Base-by-base conservation (phyloP, 169 alveolate genomes). In the Neospora caninum region DNA sequence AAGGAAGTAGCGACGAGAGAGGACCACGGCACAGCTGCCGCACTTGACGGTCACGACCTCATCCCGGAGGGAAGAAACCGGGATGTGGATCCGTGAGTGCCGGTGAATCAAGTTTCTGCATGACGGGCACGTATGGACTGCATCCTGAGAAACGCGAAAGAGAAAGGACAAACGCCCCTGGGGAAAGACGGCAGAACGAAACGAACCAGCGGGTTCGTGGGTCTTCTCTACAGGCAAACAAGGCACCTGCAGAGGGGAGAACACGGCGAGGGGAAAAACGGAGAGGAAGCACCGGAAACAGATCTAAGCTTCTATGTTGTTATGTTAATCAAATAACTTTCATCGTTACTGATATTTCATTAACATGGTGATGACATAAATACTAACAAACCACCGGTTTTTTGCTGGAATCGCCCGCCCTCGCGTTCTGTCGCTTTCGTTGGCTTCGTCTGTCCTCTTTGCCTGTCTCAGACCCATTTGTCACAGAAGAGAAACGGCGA, bases 1-100 rank as follows among this genome's bases (percentile, higher is more conserved):
- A 18, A 91, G 70, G 29, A 91, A 54, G 39, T 91, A 91, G 10
- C 91, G 91, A 18, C 91, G 53, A 0, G 94, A 73, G 20, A 91
- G 83, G 4, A 91, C 91, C n/a, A 91, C 91, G 31, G 94, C 94
- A n/a, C 94, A 91, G 80, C 91, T 91, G n/a, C 94, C 94, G 78
- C 94, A 91, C 25, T 86, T 84, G 69, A 91, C 53, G 10, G 94
- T 91, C 34, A 91, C 58, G 64, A 91, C 84, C 20, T 86, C 80
- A 41, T 91, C 94, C 41, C 94, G 42, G 36, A 43, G 38, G 16
- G 88, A 82, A n/a, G 41, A 9, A 41, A 91, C 9, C 13, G 94
- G 94, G 41, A 84, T 45, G 58, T 88, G 42, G 31, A 91, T 83
- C 6, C 94, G 89, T 0, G 91, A 80, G 0, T 86, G 94, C 38